phyloP scores from a whole-genome alignment of 192 early-diverging fungal genomes.

The Neocallimastix lanati region DNA sequence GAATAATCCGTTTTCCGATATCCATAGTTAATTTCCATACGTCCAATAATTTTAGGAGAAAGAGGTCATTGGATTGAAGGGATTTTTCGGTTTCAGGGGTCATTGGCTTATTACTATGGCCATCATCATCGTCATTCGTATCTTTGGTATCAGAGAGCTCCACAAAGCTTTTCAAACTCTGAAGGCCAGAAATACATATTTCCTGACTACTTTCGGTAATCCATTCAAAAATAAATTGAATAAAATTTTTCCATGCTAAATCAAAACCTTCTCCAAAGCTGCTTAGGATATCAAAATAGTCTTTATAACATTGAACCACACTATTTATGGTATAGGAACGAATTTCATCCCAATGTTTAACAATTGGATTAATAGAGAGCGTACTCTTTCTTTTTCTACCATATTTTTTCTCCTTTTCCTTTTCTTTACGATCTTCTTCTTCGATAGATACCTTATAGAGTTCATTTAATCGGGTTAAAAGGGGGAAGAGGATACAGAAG shows the following conservation, averaged over 20 bases:
- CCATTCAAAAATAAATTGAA: conserved; percentile 54
- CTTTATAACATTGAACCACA: conserved; percentile 41
- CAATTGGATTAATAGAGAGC: conserved; percentile 34
- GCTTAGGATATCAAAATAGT: conserved; percentile 42
- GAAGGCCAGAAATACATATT: conserved; percentile 54
- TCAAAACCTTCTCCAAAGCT: conserved; percentile 39
- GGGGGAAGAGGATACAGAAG: conserved; percentile 71
- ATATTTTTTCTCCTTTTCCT: not conserved
- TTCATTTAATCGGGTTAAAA: conserved; percentile 28
- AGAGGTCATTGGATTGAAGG: conserved; percentile 9
- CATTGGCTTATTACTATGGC: no score
- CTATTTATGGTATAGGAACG: conserved; percentile 56
- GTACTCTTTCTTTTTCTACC: conserved; percentile 10
- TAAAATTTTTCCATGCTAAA: conserved; percentile 42
- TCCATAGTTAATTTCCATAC: not conserved
- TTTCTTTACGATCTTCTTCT: conserved; percentile 12
- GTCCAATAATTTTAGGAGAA: conserved; percentile 1
- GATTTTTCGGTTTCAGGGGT: no score
- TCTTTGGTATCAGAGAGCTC: no score
- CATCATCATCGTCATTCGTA: no score
- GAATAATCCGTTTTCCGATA: not conserved
- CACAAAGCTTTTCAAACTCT: conserved; percentile 42
- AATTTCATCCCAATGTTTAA: conserved; percentile 83
- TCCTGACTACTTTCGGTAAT: conserved; percentile 49
- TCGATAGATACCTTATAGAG: conserved; percentile 27